Evolutionary conservation across 129 eudicot species (phyloP).

Genomic region (Deinandra increscens): DNA sequence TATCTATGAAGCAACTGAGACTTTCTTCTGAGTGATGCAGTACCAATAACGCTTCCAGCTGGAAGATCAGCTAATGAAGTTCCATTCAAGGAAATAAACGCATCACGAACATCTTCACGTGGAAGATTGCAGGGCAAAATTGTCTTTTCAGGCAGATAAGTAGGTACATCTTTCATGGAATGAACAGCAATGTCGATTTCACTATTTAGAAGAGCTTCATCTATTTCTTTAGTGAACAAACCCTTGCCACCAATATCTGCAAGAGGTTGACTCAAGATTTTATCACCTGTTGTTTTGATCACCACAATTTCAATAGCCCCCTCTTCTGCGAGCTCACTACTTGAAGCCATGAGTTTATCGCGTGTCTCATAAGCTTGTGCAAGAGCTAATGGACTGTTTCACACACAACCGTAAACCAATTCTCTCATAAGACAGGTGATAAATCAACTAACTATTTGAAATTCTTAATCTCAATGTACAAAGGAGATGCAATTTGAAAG

Average conservation of each 20-base stretch:
- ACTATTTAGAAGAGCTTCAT: constrained; percentile 78
- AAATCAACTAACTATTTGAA: not conserved
- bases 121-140: constrained; percentile 92
- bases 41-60: constrained; percentile 79
- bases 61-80: constrained; percentile 79
- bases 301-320: constrained; percentile 88
- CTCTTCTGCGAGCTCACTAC: constrained; percentile 83
- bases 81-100: constrained; percentile 75
- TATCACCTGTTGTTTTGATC: constrained; percentile 93
- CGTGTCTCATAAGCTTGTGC: constrained; percentile 96
- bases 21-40: constrained; percentile 91
- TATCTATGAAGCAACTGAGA: constrained; percentile 85
- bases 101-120: constrained; percentile 96
- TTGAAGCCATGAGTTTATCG: constrained; percentile 63
- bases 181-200: constrained; percentile 97
- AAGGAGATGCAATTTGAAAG: not conserved
- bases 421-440: constrained; percentile 5
- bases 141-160: constrained; percentile 85
- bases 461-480: not conserved
- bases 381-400: constrained; percentile 91
- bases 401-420: constrained; percentile 27
- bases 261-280: constrained; percentile 78
- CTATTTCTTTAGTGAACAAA: constrained; percentile 91
- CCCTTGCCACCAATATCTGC: constrained; percentile 99
- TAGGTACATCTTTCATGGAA: constrained; percentile 99